Percentiles rank a stretch among this genome's conserved stretches.
Conservation (phyloP, 805 yeast genomes). For the Komagataella mondaviorum region DNA sequence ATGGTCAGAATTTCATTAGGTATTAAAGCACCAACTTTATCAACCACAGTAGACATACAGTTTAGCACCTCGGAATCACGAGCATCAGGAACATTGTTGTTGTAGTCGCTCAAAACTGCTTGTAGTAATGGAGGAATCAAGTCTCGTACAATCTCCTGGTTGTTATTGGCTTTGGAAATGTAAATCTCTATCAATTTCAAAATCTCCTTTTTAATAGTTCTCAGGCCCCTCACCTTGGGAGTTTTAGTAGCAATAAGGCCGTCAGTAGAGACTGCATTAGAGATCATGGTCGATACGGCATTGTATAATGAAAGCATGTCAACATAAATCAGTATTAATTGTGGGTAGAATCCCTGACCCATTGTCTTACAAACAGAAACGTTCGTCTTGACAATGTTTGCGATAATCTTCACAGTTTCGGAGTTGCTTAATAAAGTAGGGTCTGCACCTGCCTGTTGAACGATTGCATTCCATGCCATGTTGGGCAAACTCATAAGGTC, state of each 20-base stretch:
- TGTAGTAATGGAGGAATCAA: slow-evolving; percentile 71
- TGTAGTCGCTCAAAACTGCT: slow-evolving; percentile 84
- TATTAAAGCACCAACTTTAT: slow-evolving; percentile 75
- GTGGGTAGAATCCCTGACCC: slow-evolving; percentile 85
- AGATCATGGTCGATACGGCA: slow-evolving; percentile 80
- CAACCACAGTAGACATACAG: slow-evolving; percentile 84
- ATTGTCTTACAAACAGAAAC: slow-evolving; percentile 90
- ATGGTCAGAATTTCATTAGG: slow-evolving; percentile 83
- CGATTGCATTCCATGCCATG: slow-evolving; percentile 86
- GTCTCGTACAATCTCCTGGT: slow-evolving; percentile 72
- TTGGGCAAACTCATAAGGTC: slow-evolving; percentile 89
- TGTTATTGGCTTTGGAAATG: slow-evolving; percentile 73
- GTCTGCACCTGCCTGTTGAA: slow-evolving; percentile 72
- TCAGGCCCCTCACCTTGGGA: slow-evolving; percentile 86
- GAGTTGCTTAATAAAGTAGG: slow-evolving; percentile 63
- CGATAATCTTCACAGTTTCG: slow-evolving; percentile 84
- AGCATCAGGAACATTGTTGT: slow-evolving; percentile 83
- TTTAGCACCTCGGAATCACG: slow-evolving; percentile 95
- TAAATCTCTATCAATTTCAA: slow-evolving; percentile 82
- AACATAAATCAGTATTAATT: slow-evolving; percentile 72
- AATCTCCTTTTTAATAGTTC: slow-evolving; percentile 93
- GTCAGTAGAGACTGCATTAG: slow-evolving; percentile 63
- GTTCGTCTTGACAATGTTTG: slow-evolving; percentile 89
- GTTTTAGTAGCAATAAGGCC: slow-evolving; percentile 89
- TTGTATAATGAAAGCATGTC: slow-evolving; percentile 84